These are phyloP conservation scores for Bonnemaisonia californica DNA, from an alignment of 31 red algal species.

Conservation along the genomic window DNA sequence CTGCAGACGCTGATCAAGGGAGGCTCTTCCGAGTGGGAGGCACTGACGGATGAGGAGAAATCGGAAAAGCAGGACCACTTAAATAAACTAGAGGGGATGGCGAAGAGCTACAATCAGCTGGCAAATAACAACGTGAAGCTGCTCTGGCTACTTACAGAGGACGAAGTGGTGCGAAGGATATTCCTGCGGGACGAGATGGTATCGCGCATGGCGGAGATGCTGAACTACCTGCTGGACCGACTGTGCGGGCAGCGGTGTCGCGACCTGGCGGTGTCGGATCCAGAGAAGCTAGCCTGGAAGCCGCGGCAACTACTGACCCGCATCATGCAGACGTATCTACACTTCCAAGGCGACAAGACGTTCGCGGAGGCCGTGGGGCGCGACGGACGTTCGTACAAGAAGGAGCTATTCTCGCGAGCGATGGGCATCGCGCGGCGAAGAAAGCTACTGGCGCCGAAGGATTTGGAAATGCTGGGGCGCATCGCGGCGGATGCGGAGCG, in stretches of 20 bases:
- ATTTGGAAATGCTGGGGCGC: constrained; percentile 38
- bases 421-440: constrained; percentile 40
- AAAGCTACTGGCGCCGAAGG: constrained; percentile 38
- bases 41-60: constrained; percentile 75
- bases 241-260: constrained; percentile 84
- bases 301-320: constrained; percentile 77
- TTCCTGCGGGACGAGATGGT: constrained; percentile 97
- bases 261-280: constrained; percentile 79
- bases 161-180: constrained; percentile 66
- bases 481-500: constrained; percentile 41
- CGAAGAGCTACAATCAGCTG: constrained; percentile 79
- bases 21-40: constrained; percentile 63
- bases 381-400: constrained; percentile 90
- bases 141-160: constrained; percentile 84
- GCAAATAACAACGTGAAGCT: constrained; percentile 90
- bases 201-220: constrained; percentile 89
- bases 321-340: constrained; percentile 86
- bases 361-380: constrained; percentile 81
- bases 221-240: constrained; percentile 91
- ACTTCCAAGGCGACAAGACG: constrained; percentile 62
- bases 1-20: constrained; percentile 75
- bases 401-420: constrained; percentile 71
- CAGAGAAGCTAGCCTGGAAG: constrained; percentile 86
- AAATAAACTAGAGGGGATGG: constrained; percentile 71
- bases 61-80: constrained; percentile 84